These are phyloP conservation scores for Emergomyces orientalis DNA, from an alignment of 2,329 filamentous ascomycete genomes.

Conservation along the genomic window DNA sequence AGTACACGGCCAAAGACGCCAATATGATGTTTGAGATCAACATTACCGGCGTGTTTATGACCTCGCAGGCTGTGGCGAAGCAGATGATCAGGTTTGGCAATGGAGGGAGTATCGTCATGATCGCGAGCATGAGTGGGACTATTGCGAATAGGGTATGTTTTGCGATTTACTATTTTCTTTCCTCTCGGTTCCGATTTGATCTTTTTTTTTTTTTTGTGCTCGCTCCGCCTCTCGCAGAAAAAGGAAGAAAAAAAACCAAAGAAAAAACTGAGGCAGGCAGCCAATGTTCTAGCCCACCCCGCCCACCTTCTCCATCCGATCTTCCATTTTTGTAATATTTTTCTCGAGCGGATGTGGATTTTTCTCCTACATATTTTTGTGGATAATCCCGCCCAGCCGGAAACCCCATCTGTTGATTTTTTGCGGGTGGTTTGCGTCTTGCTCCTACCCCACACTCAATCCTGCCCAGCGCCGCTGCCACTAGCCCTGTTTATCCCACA, in stretches of 20 bases:
- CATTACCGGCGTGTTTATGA: conserved; percentile 55
- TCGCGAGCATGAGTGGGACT: conserved; percentile 54
- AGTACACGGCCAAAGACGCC: conserved; percentile 57
- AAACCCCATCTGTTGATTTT: no score
- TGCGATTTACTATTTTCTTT: conserved; percentile 5
- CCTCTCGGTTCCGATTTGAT: not conserved
- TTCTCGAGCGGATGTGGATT: not conserved
- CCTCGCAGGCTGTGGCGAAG: conserved; percentile 50
- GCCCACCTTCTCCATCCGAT: not conserved
- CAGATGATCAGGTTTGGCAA: conserved; percentile 44
- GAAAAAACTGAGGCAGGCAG: no score
- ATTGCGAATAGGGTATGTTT: conserved; percentile 45
- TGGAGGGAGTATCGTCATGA: conserved; percentile 53
- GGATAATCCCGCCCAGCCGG: no score
- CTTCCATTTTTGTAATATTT: not conserved
- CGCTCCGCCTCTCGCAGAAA: not conserved
- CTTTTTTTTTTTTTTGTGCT: not conserved
- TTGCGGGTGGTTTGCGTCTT: no score
- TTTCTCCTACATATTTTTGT: not conserved
- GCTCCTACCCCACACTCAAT: no score
- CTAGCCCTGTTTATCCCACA: not conserved
- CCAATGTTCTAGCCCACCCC: not conserved
- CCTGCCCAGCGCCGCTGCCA: no score
- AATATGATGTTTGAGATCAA: conserved; percentile 56
- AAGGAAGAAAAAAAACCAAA: not conserved